phyloP scores from a whole-genome alignment of 768 basidiomycete species.

The Tylopilus intermedius region DNA sequence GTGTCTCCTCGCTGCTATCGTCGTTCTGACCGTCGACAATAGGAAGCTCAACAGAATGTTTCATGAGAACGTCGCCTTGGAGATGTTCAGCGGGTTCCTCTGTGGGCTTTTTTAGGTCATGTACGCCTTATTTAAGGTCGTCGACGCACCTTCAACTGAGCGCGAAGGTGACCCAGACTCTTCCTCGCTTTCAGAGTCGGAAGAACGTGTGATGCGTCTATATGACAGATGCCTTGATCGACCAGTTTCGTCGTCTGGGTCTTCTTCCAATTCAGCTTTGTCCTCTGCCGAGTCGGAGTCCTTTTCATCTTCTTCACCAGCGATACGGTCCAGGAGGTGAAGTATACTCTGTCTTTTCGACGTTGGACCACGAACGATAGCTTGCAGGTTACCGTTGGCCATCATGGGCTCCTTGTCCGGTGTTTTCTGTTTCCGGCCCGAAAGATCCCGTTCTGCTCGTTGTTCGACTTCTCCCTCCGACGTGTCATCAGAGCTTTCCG shows the following conservation, averaged over 20 bases:
- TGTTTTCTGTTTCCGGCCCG: neutral
- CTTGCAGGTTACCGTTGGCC: constrained; percentile 32
- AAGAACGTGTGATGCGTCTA: constrained; percentile 30
- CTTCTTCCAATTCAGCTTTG: constrained; percentile 40
- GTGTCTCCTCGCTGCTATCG: constrained; percentile 17
- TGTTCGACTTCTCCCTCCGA: constrained; percentile 17
- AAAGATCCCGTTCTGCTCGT: neutral
- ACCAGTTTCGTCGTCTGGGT: constrained; percentile 31
- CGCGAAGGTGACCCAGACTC: constrained; percentile 13
- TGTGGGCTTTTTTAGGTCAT: neutral
- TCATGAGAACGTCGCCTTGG: constrained; percentile 7
- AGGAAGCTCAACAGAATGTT: neutral
- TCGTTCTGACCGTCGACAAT: neutral
- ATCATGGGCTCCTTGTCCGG: constrained; percentile 2
- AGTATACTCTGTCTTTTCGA: constrained; percentile 14
- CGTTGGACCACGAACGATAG: constrained; percentile 40
- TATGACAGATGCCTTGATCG: constrained; percentile 30
- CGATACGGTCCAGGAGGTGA: constrained; percentile 28
- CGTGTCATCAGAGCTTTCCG: constrained; percentile 31
- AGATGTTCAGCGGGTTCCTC: neutral
- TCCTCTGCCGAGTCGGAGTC: constrained; percentile 37
- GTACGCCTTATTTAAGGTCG: constrained; percentile 26
- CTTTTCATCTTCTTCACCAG: constrained; percentile 30
- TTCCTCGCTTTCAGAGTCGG: constrained; percentile 34
- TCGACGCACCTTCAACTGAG: constrained; percentile 30